Base-by-base conservation (phyloP, 306 rosid species). In the Rosa multiflora region DNA sequence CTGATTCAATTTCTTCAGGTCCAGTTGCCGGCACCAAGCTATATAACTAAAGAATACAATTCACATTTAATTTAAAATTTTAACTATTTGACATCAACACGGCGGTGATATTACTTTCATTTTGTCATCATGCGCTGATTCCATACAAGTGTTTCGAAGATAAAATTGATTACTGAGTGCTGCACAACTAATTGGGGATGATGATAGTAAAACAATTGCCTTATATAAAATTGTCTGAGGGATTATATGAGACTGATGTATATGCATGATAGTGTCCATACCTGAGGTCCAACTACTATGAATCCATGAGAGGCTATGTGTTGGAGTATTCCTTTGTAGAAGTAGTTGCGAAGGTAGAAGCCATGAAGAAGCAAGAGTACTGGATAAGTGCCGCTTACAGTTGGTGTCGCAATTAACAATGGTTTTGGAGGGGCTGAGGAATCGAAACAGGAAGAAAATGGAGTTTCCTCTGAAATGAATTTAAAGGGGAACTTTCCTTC, bases 241-340 rank as follows among this genome's bases (percentile, higher is more conserved):
- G 29, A 56, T 8, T 56, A 56, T 7, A 2, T 56, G 29, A 53
- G 59, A 53, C 21, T 18, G 21, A 18, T 53, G 21, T 18, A 53
- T 51, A 51, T 51, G 56, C 56, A 51, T 15, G 58, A 58, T 12
- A 63, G 42, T 32, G 6, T 63, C 4, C 37, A 63, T 67, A 90
- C 88, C 82, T 89, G 92, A 76, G 97, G 96, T 76, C 90, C 90
- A 46, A 88, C 88, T 55, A 86, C 26, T 40, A 90, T 76, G 72
- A 63, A 87, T 56, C 96, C 97, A 78, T 89, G 97, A 0, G 93
- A 92, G 55, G 85, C 73, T 18, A 88, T 78, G 67, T 85, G 92
- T 5, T 15, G 40, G 8, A 92, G 85, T 71, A 92, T 81, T 3
- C 80, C 8, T 17, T 84, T 53, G 75, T 92, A 88, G 86, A 68